Evolutionary conservation across 192 early-diverging fungal species (phyloP).

Genomic region (Paraglomus occultum): DNA sequence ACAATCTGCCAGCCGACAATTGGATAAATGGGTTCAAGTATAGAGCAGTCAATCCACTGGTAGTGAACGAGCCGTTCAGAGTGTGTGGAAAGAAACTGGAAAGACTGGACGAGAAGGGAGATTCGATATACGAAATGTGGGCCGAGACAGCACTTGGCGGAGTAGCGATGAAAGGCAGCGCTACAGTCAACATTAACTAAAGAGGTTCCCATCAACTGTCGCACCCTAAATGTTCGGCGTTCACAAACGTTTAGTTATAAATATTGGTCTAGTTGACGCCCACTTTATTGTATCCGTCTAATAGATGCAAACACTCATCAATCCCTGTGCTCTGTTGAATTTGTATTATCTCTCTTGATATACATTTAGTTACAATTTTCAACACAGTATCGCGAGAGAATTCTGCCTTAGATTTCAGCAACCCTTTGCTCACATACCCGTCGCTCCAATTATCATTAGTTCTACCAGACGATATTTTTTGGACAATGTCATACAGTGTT

Average conservation of each 20-base stretch:
- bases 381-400: neutral
- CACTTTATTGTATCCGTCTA: neutral
- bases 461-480: neutral
- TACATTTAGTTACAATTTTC: neutral
- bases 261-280: no score
- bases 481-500: neutral
- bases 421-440: neutral
- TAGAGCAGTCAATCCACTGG: slow-evolving; percentile 66
- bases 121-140: slow-evolving; percentile 67
- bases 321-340: neutral
- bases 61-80: slow-evolving; percentile 55
- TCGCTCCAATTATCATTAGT: slow-evolving; percentile 1
- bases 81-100: slow-evolving; percentile 49
- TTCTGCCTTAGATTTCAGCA: neutral
- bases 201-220: no score
- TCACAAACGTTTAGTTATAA: no score
- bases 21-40: slow-evolving; percentile 65
- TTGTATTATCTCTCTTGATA: slow-evolving; percentile 3
- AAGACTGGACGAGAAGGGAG: slow-evolving; percentile 34
- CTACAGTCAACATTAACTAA: neutral
- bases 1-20: slow-evolving; percentile 38
- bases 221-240: no score
- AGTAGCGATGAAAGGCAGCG: slow-evolving; percentile 74
- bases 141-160: slow-evolving; percentile 59
- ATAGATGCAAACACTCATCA: slow-evolving; percentile 3